Conservation (phyloP, 805 yeast genomes). For the Metschnikowia picachoensis region DNA sequence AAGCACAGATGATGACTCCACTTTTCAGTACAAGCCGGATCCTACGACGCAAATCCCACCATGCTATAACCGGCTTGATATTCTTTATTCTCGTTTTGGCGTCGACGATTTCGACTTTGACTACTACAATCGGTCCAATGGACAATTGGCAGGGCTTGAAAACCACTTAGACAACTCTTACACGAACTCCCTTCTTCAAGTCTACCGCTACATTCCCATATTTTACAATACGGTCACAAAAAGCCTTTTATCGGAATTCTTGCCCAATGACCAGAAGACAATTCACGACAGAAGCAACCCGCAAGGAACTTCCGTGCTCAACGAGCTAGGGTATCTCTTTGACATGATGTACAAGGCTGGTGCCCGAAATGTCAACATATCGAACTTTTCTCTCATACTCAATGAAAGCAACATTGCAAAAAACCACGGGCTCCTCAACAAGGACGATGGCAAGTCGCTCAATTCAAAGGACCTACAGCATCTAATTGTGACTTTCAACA, state of each 20-base stretch:
- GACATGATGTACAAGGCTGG: constrained; percentile 86
- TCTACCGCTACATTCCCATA: constrained; percentile 73
- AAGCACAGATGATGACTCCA: constrained; percentile 7
- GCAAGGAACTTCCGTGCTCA: constrained; percentile 53
- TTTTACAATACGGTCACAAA: constrained; percentile 61
- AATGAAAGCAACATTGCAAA: constrained; percentile 43
- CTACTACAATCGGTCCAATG: constrained; percentile 68
- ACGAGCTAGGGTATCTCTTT: constrained; percentile 82
- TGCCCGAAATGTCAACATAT: constrained; percentile 68
- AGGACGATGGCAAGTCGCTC: constrained; percentile 42
- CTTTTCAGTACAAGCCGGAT: constrained; percentile 21
- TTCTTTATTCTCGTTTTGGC: constrained; percentile 84
- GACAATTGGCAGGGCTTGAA: constrained; percentile 71
- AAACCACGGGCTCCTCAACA: constrained; percentile 49
- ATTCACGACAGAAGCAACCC: constrained; percentile 27
- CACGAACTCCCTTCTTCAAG: constrained; percentile 68
- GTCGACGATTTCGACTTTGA: constrained; percentile 91
- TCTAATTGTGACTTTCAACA: constrained; percentile 51
- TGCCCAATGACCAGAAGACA: constrained; percentile 37
- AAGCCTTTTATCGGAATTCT: constrained; percentile 47
- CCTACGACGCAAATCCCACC: constrained; percentile 48
- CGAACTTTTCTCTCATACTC: constrained; percentile 59
- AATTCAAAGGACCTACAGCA: constrained; percentile 43
- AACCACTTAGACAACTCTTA: constrained; percentile 77
- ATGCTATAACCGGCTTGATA: constrained; percentile 69